Base-by-base conservation (phyloP, 2,329 filamentous ascomycete genomes). In the Cladophialophora chaetospira region DNA sequence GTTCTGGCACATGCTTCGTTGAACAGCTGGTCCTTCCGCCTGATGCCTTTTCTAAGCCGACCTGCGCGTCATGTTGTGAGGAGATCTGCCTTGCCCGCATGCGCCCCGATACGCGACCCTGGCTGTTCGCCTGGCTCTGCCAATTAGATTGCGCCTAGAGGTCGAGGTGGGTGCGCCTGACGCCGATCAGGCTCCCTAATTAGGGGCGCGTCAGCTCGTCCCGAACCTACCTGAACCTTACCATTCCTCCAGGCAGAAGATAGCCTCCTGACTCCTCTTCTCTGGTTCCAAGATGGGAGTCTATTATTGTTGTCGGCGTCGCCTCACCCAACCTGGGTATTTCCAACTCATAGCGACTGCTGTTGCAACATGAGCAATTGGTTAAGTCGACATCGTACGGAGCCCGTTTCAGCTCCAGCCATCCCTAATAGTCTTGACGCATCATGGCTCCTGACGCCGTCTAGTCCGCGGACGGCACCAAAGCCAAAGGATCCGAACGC, bases 401-500 rank as follows among this genome's bases (percentile, higher is more conserved):
- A 58, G 38, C 56, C 56, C 9, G 33, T 19, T 35, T 46, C 53
- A 15, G 53, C 53, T 28, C 53, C 53, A 4, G 53, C 53, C 6
- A 28, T 19, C 9, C 29, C 48, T 15, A 52, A 28, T 23, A 17
- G 45, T 8, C n/a, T 21, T 6, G 47, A 44, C 13, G 33, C 40
- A 5, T 40, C 53, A 36, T 56, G 47, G 47, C 53, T 46, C 4
- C 53, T 43, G 21, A 53, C 44, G 2, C 48, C 48, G 3, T 21
- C 51, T 28, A 57, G 48, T 3, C 48, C 53, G 6, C 35, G 28
- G 5, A 45, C 48, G 19, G 28, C 49, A 4, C 36, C 57, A n/a
- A 35, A 47, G 28, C 19, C 50, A 8, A 43, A 29, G 23, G 73
- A 75, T 59, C 71, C 67, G 11, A 75, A 75, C 52, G 66, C 71